Conservation (phyloP, 352 stramenopile genomes). For the Aphanomyces cochlioides region DNA sequence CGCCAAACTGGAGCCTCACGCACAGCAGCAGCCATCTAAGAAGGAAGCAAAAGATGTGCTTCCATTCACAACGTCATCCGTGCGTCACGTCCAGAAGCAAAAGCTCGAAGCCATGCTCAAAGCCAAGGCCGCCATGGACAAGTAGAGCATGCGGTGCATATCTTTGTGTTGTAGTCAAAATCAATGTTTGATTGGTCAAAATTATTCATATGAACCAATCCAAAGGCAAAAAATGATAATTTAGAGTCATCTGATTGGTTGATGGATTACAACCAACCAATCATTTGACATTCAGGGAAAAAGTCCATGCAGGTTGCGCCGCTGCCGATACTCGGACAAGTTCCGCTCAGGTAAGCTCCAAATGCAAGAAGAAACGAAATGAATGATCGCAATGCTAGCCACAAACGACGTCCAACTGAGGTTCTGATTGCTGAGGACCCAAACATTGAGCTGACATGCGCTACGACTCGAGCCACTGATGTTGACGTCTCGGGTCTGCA, state of each 20-base stretch:
- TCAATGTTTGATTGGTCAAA: too few relatives aligned
- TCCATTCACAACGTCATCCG: slow-evolving; percentile 19
- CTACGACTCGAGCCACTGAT: slow-evolving; percentile 22
- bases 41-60: not conserved
- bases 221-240: too few relatives aligned
- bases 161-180: too few relatives aligned
- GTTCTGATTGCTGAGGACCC: slow-evolving; percentile 18
- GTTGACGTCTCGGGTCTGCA: slow-evolving; percentile 45
- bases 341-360: slow-evolving; percentile 11
- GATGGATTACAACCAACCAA: not conserved
- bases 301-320: slow-evolving; percentile 16
- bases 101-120: slow-evolving; percentile 5
- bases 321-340: not conserved
- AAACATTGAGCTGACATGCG: slow-evolving; percentile 7
- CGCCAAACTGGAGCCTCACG: not conserved
- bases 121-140: not conserved
- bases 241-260: not conserved
- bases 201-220: too few relatives aligned
- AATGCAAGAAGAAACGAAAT: not conserved
- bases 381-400: not conserved
- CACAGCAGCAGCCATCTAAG: not conserved
- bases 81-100: slow-evolving; percentile 19
- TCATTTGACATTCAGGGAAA: not conserved
- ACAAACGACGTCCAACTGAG: slow-evolving; percentile 23
- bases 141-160: not conserved